Evolutionary conservation across 139 green algal species (phyloP).

Genomic region (Picochlorum sp.): DNA sequence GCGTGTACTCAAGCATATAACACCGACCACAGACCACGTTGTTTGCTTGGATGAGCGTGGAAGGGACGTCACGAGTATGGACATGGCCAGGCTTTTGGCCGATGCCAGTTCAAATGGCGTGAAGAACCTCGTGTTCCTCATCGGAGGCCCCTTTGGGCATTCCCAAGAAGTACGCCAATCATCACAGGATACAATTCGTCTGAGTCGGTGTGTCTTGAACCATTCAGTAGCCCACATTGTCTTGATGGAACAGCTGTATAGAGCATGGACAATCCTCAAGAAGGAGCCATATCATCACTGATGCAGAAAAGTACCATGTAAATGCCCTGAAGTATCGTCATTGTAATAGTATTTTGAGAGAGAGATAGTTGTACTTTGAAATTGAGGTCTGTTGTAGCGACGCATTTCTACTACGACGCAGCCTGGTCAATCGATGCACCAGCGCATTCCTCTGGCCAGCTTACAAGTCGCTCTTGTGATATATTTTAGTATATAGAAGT

Average conservation of each 20-base stretch:
- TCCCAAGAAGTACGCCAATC: conserved; percentile 33
- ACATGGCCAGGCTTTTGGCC: conserved; percentile 51
- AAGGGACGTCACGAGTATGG: conserved; percentile 33
- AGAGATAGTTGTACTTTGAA: too few species aligned
- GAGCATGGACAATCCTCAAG: conserved; percentile 63
- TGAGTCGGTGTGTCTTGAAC: conserved; percentile 73
- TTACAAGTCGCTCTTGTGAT: too few species aligned
- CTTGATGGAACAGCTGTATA: conserved; percentile 81
- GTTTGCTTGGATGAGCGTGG: conserved; percentile 66
- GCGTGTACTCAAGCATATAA: conserved; percentile 39
- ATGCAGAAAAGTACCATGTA: conserved; percentile 9
- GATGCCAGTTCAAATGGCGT: conserved; percentile 26
- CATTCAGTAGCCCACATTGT: conserved; percentile 79
- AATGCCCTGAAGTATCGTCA: too few species aligned
- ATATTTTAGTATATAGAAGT: too few species aligned
- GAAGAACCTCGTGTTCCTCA: conserved; percentile 41
- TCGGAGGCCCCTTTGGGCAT: conserved; percentile 77
- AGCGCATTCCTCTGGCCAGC: too few species aligned
- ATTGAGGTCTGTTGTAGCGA: too few species aligned
- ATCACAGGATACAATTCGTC: conserved; percentile 39
- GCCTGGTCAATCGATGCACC: too few species aligned
- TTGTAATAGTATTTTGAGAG: too few species aligned
- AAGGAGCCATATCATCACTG: conserved; percentile 79
- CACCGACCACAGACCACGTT: conserved; percentile 29
- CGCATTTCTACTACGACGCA: too few species aligned